Conservation (phyloP, 768 basidiomycete species). For the Naganishia randhawae region DNA sequence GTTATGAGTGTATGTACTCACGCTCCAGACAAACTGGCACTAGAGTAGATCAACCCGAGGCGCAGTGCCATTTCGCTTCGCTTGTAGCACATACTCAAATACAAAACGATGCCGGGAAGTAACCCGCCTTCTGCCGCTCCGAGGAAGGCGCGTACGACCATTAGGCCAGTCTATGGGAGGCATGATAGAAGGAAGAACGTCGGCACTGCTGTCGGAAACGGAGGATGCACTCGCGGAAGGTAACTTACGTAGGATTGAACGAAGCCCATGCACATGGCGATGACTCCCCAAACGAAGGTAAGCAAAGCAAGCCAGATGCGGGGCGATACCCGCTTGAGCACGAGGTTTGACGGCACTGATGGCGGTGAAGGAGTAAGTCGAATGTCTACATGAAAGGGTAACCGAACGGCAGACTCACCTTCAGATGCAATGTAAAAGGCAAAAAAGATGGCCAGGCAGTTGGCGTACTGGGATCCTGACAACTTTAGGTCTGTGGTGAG, state of each 20-base stretch:
- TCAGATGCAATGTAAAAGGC: conserved; percentile 40
- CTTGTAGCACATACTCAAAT: conserved; percentile 37
- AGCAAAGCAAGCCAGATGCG: conserved; percentile 37
- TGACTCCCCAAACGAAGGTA: conserved; percentile 38
- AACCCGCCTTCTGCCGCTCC: conserved; percentile 40
- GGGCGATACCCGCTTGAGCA: conserved; percentile 34
- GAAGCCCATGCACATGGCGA: conserved; percentile 41
- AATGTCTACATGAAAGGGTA: background rate
- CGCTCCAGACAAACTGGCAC: conserved; percentile 28
- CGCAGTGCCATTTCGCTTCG: conserved; percentile 38
- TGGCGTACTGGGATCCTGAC: conserved; percentile 31
- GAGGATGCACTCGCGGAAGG: background rate
- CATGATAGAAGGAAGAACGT: background rate
- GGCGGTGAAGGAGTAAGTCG: background rate
- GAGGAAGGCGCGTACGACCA: conserved; percentile 40
- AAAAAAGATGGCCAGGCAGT: conserved; percentile 40
- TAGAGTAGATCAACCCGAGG: conserved; percentile 37
- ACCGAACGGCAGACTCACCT: conserved; percentile 5
- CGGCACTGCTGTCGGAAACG: background rate
- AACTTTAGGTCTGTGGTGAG: background rate
- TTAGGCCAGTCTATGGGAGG: conserved; percentile 31
- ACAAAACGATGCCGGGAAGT: conserved; percentile 38
- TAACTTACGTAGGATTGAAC: conserved; percentile 27
- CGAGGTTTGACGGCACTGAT: conserved; percentile 34
- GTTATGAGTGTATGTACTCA: background rate